These are phyloP conservation scores for Musa balbisiana DNA, from an alignment of 202 grass and related monocot genomes.

Conservation along the genomic window DNA sequence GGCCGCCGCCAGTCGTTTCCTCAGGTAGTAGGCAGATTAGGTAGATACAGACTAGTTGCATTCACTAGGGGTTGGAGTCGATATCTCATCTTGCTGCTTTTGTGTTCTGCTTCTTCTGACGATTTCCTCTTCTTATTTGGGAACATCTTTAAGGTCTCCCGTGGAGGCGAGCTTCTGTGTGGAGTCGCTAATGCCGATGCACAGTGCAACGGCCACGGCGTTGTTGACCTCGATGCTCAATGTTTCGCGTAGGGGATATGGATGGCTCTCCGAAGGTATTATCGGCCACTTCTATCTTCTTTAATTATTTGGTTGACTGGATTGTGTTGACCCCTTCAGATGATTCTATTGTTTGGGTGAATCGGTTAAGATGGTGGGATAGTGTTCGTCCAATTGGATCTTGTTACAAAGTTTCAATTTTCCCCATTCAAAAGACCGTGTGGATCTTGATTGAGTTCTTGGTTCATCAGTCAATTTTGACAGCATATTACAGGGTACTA, in stretches of 20 bases:
- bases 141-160: neutral
- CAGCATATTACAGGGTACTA: no score
- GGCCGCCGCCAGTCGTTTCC: neutral
- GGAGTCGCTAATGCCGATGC: constrained; percentile 17
- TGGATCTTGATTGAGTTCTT: no score
- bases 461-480: no score
- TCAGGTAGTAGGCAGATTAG: neutral
- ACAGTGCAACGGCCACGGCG: constrained; percentile 12
- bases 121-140: neutral
- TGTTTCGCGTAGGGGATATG: constrained; percentile 5
- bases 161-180: constrained; percentile 1
- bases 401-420: no score
- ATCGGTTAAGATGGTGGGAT: neutral
- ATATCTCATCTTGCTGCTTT: neutral
- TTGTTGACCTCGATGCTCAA: constrained; percentile 11
- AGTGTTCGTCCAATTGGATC: no score
- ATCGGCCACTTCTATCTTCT: neutral
- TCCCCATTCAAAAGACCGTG: no score
- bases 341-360: neutral
- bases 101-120: neutral
- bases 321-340: neutral
- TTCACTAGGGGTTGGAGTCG: neutral
- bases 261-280: constrained; percentile 21
- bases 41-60: neutral
- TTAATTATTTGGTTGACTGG: neutral